Conservation (phyloP, 1,139 yeast species). For the Debaryomyces udenii region DNA sequence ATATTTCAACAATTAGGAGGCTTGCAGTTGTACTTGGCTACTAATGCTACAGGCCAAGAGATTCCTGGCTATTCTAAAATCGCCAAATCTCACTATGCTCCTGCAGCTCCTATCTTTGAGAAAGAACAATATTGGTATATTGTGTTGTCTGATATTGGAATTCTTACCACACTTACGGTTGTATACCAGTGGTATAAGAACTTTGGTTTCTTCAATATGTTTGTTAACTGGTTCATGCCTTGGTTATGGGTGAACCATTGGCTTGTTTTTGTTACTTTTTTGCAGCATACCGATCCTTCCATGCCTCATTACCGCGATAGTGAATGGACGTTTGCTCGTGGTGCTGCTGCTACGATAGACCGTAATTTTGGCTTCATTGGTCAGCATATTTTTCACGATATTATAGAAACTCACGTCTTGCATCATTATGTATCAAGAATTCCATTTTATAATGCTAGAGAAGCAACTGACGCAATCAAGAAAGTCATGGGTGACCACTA, state of each 20-base stretch:
- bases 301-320: constrained; percentile 76
- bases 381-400: constrained; percentile 80
- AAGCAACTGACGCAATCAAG: constrained; percentile 75
- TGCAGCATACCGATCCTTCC: constrained; percentile 82
- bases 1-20: constrained; percentile 78
- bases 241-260: constrained; percentile 86
- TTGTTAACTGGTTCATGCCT: constrained; percentile 76
- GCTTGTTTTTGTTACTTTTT: constrained; percentile 82
- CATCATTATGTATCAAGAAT: constrained; percentile 86
- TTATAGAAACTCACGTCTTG: constrained; percentile 85
- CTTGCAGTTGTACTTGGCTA: constrained; percentile 63
- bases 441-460: constrained; percentile 84
- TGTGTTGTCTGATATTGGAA: constrained; percentile 73
- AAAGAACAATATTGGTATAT: constrained; percentile 70
- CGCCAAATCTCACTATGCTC: constrained; percentile 64
- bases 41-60: constrained; percentile 79
- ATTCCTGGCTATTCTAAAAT: constrained; percentile 54
- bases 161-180: constrained; percentile 52
- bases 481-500: constrained; percentile 85
- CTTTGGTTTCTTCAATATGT: constrained; percentile 65
- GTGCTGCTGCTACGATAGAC: constrained; percentile 88
- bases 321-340: constrained; percentile 86
- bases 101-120: constrained; percentile 74
- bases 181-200: constrained; percentile 66
- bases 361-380: constrained; percentile 84